Evolutionary conservation across 2,329 filamentous ascomycete genomes (phyloP), one percentile per base, ranked within the genome.

Genomic region (Calonectria ilicicola): DNA sequence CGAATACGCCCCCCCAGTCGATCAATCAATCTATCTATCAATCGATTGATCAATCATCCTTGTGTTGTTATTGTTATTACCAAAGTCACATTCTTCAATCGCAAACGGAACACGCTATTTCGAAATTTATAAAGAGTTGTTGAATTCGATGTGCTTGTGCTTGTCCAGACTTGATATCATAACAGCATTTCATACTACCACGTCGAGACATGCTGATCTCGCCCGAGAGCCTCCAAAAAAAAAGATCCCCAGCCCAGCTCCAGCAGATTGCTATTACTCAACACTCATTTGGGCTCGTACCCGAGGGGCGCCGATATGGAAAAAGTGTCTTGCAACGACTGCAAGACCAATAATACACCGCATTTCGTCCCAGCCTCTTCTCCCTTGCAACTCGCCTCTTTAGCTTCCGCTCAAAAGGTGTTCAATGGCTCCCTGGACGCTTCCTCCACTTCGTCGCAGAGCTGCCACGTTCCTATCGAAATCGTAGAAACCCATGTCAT

Each of bases 401-500:
- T 51, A 68, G 65, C 15, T 58, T 72, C 76, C 65, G 14, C 60
- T 85, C 35, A 94, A 84, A 69, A 97, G 85, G 80, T 94, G 91
- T 85, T 97, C 94, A 66, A 97, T 91, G 6, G 95, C 97, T 14
- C 96, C 97, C 83, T 98, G 95, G 47, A 98, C 97, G 82, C 94
- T 98, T 14, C 97, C 97, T 10, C 97, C 97, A 72, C 94, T 95
- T 80, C 96, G 91, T 83, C 96, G 90, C 80, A 99, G 86, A 6
- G 97, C 97, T 69, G 94, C 92, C 38, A 99, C 91, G 79, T 99
- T 99, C 78, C 94, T 88, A 65, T 99, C 96, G 81, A 98, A 99
- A 81, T 99, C 96, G 82, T 92, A 98, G 85, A 99, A 99, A 3
- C 97, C 97, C 97, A 99, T 99, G 77, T 98, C 97, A 83, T 99